These are phyloP conservation scores for Williopsis jadinii DNA, from an alignment of 1,139 yeast species.

Conservation along the genomic window DNA sequence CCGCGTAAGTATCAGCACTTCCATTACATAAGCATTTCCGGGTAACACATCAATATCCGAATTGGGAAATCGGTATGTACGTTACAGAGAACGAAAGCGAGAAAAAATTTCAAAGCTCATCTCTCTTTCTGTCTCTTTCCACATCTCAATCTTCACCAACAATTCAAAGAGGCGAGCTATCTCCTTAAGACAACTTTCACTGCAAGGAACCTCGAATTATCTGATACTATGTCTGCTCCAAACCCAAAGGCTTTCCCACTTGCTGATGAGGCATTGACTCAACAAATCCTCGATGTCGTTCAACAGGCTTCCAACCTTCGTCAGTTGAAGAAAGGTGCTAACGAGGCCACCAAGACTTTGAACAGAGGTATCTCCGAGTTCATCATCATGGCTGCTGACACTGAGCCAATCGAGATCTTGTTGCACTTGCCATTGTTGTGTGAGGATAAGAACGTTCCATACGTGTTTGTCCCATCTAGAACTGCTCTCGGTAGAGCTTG, in stretches of 20 bases:
- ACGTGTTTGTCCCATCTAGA: constrained; percentile 97
- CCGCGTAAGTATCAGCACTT: too few species aligned
- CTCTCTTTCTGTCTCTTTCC: too few species aligned
- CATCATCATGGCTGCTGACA: constrained; percentile 99
- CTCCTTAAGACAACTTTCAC: constrained; percentile 4
- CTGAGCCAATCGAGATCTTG: constrained; percentile 98
- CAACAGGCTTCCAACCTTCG: constrained; percentile 98
- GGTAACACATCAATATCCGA: too few species aligned
- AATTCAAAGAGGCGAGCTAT: constrained; percentile 23
- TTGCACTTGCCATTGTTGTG: constrained; percentile 96
- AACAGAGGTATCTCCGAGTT: constrained; percentile 99
- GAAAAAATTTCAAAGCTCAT: neutral
- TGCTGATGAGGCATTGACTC: constrained; percentile 92
- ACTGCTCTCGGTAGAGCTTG: constrained; percentile 99
- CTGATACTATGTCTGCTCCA: constrained; percentile 56
- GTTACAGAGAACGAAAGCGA: too few species aligned
- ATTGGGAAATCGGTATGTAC: too few species aligned
- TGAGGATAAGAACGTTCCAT: constrained; percentile 99
- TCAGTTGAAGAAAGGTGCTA: constrained; percentile 99
- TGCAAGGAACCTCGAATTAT: constrained; percentile 61
- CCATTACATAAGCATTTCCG: too few species aligned
- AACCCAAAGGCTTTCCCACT: constrained; percentile 98
- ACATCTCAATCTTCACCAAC: too few species aligned
- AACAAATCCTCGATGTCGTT: constrained; percentile 94
- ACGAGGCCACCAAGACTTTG: constrained; percentile 98